A percentile compares a stretch with the other conserved stretches of the same genome.
Evolutionary conservation across 2,329 filamentous ascomycete genomes (phyloP).

Genomic region (Aspergillus sp.): DNA sequence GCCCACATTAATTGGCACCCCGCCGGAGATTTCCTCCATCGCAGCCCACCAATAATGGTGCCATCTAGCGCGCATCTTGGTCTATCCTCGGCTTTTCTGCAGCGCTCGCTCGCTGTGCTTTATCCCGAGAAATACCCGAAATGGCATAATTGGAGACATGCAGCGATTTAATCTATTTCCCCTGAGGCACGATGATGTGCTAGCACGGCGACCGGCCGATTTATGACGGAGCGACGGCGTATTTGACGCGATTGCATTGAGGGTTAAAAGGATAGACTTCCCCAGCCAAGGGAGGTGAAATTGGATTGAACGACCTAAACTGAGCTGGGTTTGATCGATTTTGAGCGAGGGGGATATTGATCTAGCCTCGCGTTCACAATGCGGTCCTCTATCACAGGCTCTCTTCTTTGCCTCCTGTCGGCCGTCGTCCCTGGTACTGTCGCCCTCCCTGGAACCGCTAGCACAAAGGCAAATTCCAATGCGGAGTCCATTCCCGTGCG

Average conservation of each 20-base stretch:
- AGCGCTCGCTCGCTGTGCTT: neutral
- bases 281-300: too few species aligned
- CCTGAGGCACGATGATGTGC: neutral
- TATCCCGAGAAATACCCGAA: neutral
- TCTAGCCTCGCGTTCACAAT: too few species aligned
- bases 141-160: neutral
- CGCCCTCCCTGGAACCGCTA: too few species aligned
- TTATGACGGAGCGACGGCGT: neutral
- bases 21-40: slow-evolving; percentile 8
- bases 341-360: too few species aligned
- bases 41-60: slow-evolving; percentile 2
- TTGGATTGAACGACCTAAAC: too few species aligned
- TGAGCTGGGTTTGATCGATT: too few species aligned
- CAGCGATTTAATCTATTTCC: neutral
- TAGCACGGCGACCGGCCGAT: neutral
- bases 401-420: too few species aligned
- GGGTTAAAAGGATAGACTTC: too few species aligned
- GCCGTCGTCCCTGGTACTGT: too few species aligned
- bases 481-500: slow-evolving; percentile 4
- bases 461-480: neutral
- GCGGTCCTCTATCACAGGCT: too few species aligned
- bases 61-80: neutral
- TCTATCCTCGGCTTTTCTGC: neutral
- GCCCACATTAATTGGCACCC: neutral
- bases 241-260: neutral